Percentiles rank a stretch among this genome's conserved stretches.
Conservation (phyloP, 352 stramenopile genomes). For the Labyrinthula sp. region DNA sequence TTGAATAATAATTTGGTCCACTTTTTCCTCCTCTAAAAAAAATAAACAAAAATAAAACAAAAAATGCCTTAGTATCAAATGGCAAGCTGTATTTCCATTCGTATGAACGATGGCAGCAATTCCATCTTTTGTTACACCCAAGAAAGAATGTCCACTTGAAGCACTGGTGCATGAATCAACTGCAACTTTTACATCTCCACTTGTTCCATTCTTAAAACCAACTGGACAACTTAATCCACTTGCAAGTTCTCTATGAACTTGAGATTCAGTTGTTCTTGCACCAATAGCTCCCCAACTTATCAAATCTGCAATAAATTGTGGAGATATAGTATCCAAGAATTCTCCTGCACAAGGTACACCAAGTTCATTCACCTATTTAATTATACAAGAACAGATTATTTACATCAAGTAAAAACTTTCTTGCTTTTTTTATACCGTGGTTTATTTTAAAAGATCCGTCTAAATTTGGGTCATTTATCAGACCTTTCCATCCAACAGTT, state of each 20-base stretch:
- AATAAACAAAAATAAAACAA: no score
- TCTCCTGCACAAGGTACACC: slow-evolving; percentile 43
- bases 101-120: slow-evolving; percentile 54
- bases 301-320: slow-evolving; percentile 50
- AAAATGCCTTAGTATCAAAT: no score
- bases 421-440: slow-evolving; percentile 53
- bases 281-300: slow-evolving; percentile 56
- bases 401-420: slow-evolving; percentile 54
- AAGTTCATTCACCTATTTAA: no score
- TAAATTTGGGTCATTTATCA: slow-evolving; percentile 59
- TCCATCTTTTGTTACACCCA: slow-evolving; percentile 52
- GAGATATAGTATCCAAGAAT: slow-evolving; percentile 56
- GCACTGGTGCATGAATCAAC: slow-evolving; percentile 48
- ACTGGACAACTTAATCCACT: slow-evolving; percentile 54
- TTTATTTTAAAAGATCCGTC: slow-evolving; percentile 61
- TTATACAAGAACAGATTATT: no score
- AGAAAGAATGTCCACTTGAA: slow-evolving; percentile 51
- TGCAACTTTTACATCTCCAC: slow-evolving; percentile 49
- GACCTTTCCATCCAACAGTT: slow-evolving; percentile 53
- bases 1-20: slow-evolving; percentile 54
- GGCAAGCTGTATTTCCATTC: slow-evolving; percentile 55
- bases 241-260: slow-evolving; percentile 52
- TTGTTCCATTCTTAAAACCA: slow-evolving; percentile 58
- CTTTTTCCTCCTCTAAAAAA: slow-evolving; percentile 49
- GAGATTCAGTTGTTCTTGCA: slow-evolving; percentile 52